These are phyloP conservation scores for Hirsutella minnesotensis DNA, from an alignment of 2,329 filamentous ascomycete genomes.

Conservation along the genomic window DNA sequence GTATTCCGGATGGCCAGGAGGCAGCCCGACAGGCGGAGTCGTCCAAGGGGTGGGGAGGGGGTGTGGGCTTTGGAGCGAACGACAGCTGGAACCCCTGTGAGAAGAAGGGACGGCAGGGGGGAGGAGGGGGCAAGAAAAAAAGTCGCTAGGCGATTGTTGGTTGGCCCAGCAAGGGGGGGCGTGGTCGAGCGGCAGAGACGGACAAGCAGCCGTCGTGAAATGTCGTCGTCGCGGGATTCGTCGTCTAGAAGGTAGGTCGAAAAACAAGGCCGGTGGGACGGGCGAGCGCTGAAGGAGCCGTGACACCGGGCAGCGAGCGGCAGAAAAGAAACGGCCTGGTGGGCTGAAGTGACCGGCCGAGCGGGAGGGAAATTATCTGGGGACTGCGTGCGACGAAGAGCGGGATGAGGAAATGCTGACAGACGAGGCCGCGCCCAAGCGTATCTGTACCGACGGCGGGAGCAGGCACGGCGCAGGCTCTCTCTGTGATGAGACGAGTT, in stretches of 20 bases:
- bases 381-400: constrained; percentile 11
- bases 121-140: constrained; percentile 4
- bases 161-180: constrained; percentile 6
- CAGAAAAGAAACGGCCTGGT: background rate
- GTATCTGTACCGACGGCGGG: constrained; percentile 1
- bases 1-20: constrained; percentile 8
- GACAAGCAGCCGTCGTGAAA: constrained; percentile 3
- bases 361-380: constrained; percentile 14
- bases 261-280: constrained; percentile 11
- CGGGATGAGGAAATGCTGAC: background rate
- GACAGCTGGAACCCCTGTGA: background rate
- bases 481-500: too few relatives aligned
- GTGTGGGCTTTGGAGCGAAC: background rate
- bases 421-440: background rate
- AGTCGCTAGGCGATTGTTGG: constrained; percentile 3
- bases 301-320: constrained; percentile 4
- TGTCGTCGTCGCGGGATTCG: background rate
- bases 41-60: constrained; percentile 4
- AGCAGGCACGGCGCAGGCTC: constrained; percentile 1
- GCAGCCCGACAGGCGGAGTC: constrained; percentile 9
- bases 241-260: constrained; percentile 3
- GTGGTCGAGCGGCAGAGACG: constrained; percentile 6
- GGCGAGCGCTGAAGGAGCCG: constrained; percentile 12
- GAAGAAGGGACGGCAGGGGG: constrained; percentile 1
- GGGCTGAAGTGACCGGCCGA: constrained; percentile 3